A percentile compares a stretch with the other conserved stretches of the same genome.
Conservation (phyloP, 2,329 filamentous ascomycete species). For the Alternaria sp. region DNA sequence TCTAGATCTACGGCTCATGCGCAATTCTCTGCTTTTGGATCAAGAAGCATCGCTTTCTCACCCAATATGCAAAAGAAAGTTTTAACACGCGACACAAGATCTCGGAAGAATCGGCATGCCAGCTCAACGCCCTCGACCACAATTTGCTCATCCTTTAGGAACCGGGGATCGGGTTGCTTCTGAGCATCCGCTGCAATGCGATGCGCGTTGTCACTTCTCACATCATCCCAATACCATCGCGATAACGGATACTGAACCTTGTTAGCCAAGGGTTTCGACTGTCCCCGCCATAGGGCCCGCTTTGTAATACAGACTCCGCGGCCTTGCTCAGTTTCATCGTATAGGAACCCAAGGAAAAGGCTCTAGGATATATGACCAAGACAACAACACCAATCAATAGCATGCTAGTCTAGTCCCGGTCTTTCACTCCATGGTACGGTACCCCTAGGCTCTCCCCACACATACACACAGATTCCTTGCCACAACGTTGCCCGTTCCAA, state of each 20-base stretch:
- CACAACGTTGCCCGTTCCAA: neutral
- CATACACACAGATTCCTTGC: neutral
- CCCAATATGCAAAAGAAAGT: neutral
- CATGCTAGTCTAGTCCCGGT: neutral
- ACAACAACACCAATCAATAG: neutral
- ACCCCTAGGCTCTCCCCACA: neutral
- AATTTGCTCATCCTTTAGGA: neutral
- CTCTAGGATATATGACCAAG: neutral
- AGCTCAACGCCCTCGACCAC: neutral
- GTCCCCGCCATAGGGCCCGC: neutral
- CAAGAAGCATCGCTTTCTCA: neutral
- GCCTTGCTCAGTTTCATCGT: neutral
- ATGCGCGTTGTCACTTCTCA: neutral
- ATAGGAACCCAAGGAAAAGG: neutral
- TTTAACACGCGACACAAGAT: neutral
- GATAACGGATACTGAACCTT: neutral
- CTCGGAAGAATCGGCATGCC: neutral
- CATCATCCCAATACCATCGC: neutral
- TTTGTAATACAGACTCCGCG: neutral
- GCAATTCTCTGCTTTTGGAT: slow-evolving; percentile 2
- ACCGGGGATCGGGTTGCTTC: neutral
- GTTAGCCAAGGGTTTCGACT: neutral
- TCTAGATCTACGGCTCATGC: neutral
- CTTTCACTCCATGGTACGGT: neutral
- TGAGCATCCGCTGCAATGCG: neutral